Conservation (phyloP, 2,329 filamentous ascomycete genomes). For the Emmonsiellopsis sp. region DNA sequence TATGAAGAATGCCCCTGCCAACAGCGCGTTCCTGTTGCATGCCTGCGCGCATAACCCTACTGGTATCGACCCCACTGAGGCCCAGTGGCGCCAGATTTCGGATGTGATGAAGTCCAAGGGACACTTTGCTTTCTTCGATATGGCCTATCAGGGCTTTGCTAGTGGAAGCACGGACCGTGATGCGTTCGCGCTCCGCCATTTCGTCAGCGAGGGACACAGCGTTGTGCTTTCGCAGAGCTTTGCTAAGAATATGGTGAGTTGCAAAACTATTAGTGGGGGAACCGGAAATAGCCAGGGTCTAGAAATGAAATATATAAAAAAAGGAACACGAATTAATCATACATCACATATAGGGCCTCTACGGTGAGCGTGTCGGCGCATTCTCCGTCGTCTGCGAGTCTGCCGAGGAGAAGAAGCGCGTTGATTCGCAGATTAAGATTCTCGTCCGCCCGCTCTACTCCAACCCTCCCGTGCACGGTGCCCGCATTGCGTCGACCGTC, state of each 20-base stretch:
- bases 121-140: constrained; percentile 97
- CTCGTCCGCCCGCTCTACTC: constrained; percentile 95
- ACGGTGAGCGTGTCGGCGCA: constrained; percentile 94
- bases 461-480: constrained; percentile 94
- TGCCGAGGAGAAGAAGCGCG: constrained; percentile 83
- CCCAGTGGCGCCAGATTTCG: constrained; percentile 90
- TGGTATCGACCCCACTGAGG: constrained; percentile 82
- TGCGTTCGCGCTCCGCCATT: constrained; percentile 87
- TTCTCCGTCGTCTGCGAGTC: constrained; percentile 86
- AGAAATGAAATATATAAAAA: neutral
- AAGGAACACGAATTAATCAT: neutral
- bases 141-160: constrained; percentile 98
- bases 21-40: constrained; percentile 87
- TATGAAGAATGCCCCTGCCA: constrained; percentile 77
- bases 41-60: constrained; percentile 98
- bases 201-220: constrained; percentile 84
- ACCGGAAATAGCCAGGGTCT: neutral
- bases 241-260: constrained; percentile 91
- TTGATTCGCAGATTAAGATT: constrained; percentile 98
- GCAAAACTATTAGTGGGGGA: neutral
- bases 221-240: constrained; percentile 87
- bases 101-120: constrained; percentile 73
- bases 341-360: constrained; percentile 61
- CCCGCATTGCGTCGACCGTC: constrained; percentile 86
- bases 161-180: constrained; percentile 86